phyloP scores from a whole-genome alignment of 768 basidiomycete species.

The Naganishia randhawae region DNA sequence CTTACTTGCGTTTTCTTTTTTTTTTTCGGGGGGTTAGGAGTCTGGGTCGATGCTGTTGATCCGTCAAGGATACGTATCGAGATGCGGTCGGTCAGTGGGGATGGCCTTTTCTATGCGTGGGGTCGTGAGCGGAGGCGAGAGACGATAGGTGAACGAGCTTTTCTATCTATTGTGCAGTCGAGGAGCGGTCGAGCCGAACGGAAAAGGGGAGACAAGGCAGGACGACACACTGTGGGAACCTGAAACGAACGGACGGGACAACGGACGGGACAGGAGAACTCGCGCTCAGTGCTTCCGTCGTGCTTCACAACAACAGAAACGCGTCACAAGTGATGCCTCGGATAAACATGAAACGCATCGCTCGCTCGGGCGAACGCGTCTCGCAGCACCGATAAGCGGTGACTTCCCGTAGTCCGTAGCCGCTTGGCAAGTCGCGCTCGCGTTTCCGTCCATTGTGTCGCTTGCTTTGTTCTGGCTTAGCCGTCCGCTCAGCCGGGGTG shows the following conservation, averaged over 20 bases:
- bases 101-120: conserved; percentile 13
- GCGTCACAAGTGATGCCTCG: too few relatives aligned
- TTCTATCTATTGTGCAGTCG: conserved; percentile 15
- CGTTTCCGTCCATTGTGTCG: too few relatives aligned
- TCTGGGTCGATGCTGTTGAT: conserved; percentile 5
- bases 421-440: not conserved
- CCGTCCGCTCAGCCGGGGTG: too few relatives aligned
- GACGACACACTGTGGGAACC: too few relatives aligned
- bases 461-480: too few relatives aligned
- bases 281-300: not conserved
- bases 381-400: not conserved
- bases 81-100: not conserved
- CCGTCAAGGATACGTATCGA: conserved; percentile 17
- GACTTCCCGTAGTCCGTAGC: not conserved
- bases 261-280: conserved; percentile 2
- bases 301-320: not conserved
- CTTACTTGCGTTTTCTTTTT: not conserved
- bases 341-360: not conserved
- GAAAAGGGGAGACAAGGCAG: conserved; percentile 1
- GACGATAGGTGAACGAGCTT: not conserved
- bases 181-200: not conserved
- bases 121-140: not conserved
- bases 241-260: not conserved
- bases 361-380: not conserved
- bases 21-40: not conserved